These are phyloP conservation scores for Backusella morwellensis DNA, from an alignment of 192 early-diverging fungal genomes.

Conservation along the genomic window DNA sequence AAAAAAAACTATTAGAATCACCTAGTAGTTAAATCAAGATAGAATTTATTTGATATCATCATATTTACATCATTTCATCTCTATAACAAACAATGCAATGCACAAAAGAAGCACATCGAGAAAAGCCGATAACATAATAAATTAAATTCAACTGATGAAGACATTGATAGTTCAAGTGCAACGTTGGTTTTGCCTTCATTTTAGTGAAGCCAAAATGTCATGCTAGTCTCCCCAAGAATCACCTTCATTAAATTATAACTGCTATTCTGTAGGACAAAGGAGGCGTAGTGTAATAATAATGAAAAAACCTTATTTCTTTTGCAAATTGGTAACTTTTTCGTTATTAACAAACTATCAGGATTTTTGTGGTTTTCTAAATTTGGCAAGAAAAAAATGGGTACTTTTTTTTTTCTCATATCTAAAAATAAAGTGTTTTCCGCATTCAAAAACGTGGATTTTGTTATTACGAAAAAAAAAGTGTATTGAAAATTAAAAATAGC, in stretches of 20 bases:
- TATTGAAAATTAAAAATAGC: not conserved
- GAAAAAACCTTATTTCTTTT: not conserved
- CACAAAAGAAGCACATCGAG: too few species aligned
- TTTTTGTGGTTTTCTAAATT: not conserved
- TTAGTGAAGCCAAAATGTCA: not conserved
- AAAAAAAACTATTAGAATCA: too few species aligned
- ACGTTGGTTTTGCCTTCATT: not conserved
- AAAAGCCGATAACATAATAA: too few species aligned
- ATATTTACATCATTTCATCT: too few species aligned
- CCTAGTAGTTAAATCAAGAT: too few species aligned
- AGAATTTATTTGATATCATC: too few species aligned
- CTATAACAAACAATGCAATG: too few species aligned
- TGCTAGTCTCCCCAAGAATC: not conserved
- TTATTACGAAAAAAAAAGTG: not conserved
- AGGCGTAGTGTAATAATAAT: not conserved
- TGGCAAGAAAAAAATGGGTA: not conserved
- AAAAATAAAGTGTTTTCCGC: not conserved
- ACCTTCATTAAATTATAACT: not conserved
- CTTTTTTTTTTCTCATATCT: not conserved
- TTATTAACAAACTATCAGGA: too few species aligned
- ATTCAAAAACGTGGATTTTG: not conserved
- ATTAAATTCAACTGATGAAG: too few species aligned
- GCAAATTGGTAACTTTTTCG: not conserved
- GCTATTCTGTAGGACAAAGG: not conserved
- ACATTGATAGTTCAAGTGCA: not conserved